Evolutionary conservation across 768 basidiomycete genomes (phyloP).

Genomic region (Leucosporidium scottii): DNA sequence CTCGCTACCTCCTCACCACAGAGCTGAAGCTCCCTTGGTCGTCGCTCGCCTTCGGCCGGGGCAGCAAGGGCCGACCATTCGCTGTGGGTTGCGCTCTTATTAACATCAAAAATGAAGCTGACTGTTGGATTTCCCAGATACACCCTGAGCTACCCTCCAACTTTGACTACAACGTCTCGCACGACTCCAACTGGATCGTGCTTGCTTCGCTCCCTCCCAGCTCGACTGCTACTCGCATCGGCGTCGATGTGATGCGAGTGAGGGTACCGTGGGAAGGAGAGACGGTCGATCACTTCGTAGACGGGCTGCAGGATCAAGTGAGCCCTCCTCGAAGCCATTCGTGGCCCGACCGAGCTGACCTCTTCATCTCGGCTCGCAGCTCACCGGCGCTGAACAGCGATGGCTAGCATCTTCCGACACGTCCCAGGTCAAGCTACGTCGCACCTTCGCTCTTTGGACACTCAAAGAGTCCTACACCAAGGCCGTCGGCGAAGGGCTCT

Average conservation of each 20-base stretch:
- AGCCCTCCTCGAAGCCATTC: background rate
- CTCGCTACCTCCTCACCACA: background rate
- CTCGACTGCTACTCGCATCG: background rate
- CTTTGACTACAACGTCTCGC: conserved; percentile 29
- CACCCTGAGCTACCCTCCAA: background rate
- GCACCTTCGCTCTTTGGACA: conserved; percentile 27
- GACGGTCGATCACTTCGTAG: conserved; percentile 4
- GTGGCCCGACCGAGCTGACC: too few relatives aligned
- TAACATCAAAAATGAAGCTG: background rate
- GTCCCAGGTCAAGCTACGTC: background rate
- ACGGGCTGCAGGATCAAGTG: conserved; percentile 17
- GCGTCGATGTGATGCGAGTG: conserved; percentile 25
- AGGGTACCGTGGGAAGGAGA: conserved; percentile 22
- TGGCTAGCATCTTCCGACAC: background rate
- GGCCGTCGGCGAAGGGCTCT: conserved; percentile 19
- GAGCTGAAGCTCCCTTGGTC: background rate
- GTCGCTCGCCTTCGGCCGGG: background rate
- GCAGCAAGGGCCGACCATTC: conserved; percentile 2
- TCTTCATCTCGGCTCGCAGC: background rate
- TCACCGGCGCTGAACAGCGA: background rate
- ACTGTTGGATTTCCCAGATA: background rate
- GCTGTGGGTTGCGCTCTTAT: background rate
- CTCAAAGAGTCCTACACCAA: conserved; percentile 33
- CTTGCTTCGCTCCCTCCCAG: background rate
- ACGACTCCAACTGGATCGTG: conserved; percentile 21